phyloP scores from a whole-genome alignment of 2,329 filamentous ascomycete genomes.

The Thyridium curvatum region DNA sequence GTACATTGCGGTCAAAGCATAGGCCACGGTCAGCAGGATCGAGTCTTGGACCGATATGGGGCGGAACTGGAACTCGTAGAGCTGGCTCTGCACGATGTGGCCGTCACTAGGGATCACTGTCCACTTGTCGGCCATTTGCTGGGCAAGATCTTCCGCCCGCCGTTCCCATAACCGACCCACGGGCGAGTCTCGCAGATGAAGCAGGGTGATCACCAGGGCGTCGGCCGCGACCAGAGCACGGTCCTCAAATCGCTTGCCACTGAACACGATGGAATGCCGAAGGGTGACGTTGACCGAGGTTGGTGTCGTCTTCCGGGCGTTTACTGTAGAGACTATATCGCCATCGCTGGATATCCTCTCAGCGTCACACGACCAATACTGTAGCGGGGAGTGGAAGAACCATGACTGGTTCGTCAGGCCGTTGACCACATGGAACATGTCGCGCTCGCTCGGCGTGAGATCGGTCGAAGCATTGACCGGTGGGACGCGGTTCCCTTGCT shows the following conservation, averaged over 20 bases:
- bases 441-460: slow-evolving; percentile 38
- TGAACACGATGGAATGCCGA: slow-evolving; percentile 73
- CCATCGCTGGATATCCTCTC: slow-evolving; percentile 51
- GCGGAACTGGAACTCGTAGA: slow-evolving; percentile 75
- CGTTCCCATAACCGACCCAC: slow-evolving; percentile 61
- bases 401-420: slow-evolving; percentile 58
- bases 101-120: slow-evolving; percentile 58
- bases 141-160: slow-evolving; percentile 46
- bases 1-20: slow-evolving; percentile 57
- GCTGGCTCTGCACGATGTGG: slow-evolving; percentile 44
- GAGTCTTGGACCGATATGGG: slow-evolving; percentile 65
- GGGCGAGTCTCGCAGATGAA: slow-evolving; percentile 60
- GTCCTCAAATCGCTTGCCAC: slow-evolving; percentile 70
- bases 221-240: slow-evolving; percentile 64
- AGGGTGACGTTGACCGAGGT: slow-evolving; percentile 69
- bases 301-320: slow-evolving; percentile 52
- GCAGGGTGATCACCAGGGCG: slow-evolving; percentile 70
- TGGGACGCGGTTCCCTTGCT: slow-evolving; percentile 17
- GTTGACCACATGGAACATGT: slow-evolving; percentile 53
- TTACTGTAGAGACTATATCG: slow-evolving; percentile 64
- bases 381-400: slow-evolving; percentile 77
- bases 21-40: slow-evolving; percentile 57
- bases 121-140: slow-evolving; percentile 48
- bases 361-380: slow-evolving; percentile 70
- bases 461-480: slow-evolving; percentile 22